Conservation (phyloP, 129 eudicot species). For the Gnaphalium uliginosum region DNA sequence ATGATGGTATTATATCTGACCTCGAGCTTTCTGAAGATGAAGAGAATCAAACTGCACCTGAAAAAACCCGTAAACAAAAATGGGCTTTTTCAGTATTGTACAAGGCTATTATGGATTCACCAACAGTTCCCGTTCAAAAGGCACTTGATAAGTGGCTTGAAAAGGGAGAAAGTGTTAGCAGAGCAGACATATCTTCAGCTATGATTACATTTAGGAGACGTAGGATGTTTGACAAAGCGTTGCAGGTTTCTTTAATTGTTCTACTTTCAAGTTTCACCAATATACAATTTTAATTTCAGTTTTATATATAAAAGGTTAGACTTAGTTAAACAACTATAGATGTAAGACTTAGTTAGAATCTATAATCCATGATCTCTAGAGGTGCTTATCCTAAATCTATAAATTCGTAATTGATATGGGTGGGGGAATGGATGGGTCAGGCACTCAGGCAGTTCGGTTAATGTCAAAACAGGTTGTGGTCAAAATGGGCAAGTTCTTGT, state of each 20-base stretch:
- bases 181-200: slow-evolving; percentile 29
- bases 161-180: slow-evolving; percentile 49
- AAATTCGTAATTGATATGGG: background rate
- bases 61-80: slow-evolving; percentile 13
- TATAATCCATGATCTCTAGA: background rate
- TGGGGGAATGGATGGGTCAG: background rate
- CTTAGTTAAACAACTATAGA: background rate
- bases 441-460: background rate
- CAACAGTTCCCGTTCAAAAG: slow-evolving; percentile 32
- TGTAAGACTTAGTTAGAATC: background rate
- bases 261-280: background rate
- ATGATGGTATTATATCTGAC: slow-evolving; percentile 38
- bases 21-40: slow-evolving; percentile 43
- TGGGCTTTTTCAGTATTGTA: slow-evolving; percentile 25
- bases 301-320: background rate
- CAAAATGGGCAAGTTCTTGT: background rate
- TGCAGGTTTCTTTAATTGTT: slow-evolving; percentile 53
- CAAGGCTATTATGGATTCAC: slow-evolving; percentile 44
- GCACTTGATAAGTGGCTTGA: slow-evolving; percentile 61
- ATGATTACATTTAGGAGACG: slow-evolving; percentile 46
- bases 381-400: background rate
- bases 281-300: background rate
- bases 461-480: background rate
- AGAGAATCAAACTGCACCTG: slow-evolving; percentile 25
- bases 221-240: slow-evolving; percentile 56